Conservation (phyloP, 768 basidiomycete species). For the Trametes gibbosa region DNA sequence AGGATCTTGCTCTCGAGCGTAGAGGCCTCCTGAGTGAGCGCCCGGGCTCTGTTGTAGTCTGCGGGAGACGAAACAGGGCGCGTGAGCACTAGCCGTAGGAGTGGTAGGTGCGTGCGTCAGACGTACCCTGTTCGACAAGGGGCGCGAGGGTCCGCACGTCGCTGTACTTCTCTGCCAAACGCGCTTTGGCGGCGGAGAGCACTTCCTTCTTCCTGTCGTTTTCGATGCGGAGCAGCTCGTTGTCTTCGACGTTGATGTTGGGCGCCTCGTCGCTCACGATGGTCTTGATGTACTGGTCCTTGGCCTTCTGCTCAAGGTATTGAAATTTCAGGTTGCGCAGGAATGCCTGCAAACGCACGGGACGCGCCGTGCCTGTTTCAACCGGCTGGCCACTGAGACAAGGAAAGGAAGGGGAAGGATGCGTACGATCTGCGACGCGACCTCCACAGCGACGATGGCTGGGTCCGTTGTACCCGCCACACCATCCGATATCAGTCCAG, state of each 20-base stretch:
- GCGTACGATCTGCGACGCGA: slow-evolving; percentile 60
- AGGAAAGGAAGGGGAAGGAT: background rate
- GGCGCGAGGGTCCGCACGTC: slow-evolving; percentile 65
- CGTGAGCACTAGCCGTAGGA: background rate
- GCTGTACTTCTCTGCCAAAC: slow-evolving; percentile 56
- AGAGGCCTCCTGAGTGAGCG: slow-evolving; percentile 51
- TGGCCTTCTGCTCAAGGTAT: slow-evolving; percentile 88
- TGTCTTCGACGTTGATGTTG: slow-evolving; percentile 76
- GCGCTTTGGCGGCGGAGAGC: slow-evolving; percentile 62
- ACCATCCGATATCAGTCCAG: slow-evolving; percentile 13
- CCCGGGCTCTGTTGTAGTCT: slow-evolving; percentile 63
- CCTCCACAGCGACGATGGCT: slow-evolving; percentile 51
- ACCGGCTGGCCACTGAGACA: background rate
- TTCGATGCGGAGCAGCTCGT: slow-evolving; percentile 54
- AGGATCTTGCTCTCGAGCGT: slow-evolving; percentile 72
- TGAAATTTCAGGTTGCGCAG: slow-evolving; percentile 84
- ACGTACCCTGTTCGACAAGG: slow-evolving; percentile 63
- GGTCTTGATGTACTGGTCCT: slow-evolving; percentile 82
- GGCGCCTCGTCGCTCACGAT: slow-evolving; percentile 87
- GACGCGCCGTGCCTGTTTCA: background rate
- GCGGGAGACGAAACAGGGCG: background rate
- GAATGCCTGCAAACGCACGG: slow-evolving; percentile 49
- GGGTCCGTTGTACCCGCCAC: slow-evolving; percentile 21
- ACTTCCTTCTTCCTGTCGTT: slow-evolving; percentile 73
- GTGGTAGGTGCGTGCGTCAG: background rate